phyloP scores from a whole-genome alignment of 108 stramenopile genomes.

The Skeletonema grethae region DNA sequence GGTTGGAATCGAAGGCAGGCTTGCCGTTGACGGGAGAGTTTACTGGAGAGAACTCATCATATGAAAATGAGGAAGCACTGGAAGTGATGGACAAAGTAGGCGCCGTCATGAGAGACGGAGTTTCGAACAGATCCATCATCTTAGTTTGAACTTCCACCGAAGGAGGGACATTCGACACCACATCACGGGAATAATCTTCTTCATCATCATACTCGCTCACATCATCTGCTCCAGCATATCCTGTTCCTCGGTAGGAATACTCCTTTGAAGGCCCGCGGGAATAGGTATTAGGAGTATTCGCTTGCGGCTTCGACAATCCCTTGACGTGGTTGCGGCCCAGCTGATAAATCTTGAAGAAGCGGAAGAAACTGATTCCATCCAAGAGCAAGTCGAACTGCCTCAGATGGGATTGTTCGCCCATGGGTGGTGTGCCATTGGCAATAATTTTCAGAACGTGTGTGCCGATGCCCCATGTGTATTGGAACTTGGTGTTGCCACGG shows the following conservation, averaged over 20 bases:
- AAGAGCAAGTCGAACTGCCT: slow-evolving; percentile 78
- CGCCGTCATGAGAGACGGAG: background rate
- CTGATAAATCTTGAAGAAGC: slow-evolving; percentile 81
- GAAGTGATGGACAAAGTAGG: background rate
- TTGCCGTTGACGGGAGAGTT: background rate
- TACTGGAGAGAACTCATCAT: slow-evolving; percentile 30
- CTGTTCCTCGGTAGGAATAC: slow-evolving; percentile 9
- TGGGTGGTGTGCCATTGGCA: slow-evolving; percentile 57
- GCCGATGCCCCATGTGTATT: slow-evolving; percentile 61
- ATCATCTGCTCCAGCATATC: background rate
- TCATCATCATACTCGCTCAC: slow-evolving; percentile 1
- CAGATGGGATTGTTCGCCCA: slow-evolving; percentile 11
- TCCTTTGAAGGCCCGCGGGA: slow-evolving; percentile 4
- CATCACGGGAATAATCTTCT: background rate
- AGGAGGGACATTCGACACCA: slow-evolving; percentile 2
- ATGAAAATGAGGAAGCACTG: slow-evolving; percentile 5
- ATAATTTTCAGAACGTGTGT: slow-evolving; percentile 64
- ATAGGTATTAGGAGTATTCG: background rate
- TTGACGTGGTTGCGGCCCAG: slow-evolving; percentile 42
- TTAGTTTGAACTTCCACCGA: background rate
- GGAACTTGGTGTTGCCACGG: slow-evolving; percentile 61
- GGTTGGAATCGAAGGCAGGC: slow-evolving; percentile 26
- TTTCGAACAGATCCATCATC: background rate
- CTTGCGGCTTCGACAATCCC: background rate
- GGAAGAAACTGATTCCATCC: slow-evolving; percentile 78